Base-by-base conservation (phyloP, 2,329 filamentous ascomycete species). In the Diaporthe destruens region DNA sequence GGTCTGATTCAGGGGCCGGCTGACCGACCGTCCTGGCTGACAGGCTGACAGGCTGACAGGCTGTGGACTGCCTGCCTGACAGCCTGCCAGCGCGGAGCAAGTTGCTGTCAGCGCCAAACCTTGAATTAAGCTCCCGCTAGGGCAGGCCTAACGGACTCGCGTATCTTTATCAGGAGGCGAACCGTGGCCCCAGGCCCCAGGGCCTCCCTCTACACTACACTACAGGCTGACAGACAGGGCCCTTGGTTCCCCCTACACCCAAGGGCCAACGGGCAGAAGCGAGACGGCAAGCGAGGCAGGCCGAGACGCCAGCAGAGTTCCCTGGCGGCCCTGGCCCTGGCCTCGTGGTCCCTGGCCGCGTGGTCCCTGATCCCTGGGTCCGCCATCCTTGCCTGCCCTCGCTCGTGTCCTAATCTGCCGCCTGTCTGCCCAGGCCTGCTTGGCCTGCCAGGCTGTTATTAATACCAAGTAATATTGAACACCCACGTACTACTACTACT, bases 101-200 rank as follows among this genome's bases (percentile, higher is more conserved):
- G 29, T 5, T 29, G 36, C 12, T 39, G 36, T 36, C 32, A 42
- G 39, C 61, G 61, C 44, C 57, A 42, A 47, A 44, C 51, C 36
- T 59, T 56, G 63, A 69, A 72, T 69, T 73, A 74, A 71, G 69
- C 69, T 73, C 68, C 71, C 71, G 71, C 71, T 71, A 72, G 56
- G 53, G 55, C 36, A 57, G 55, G 56, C 69, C 69, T 71, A 59
- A 74, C 72, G 72, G 72, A 32, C 72, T 74, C 72, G 72, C 72
- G 72, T 72, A 74, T 74, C 72, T 74, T 42, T 63, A 57, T 56
- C 68, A 71, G 53, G 53, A 71, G 54, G 68, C 61, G 69, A 73
- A 69, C 66, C 53, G 69, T 54, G 70, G 67, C 61, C 72, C n/a
- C n/a, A n/a, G n/a, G n/a, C n/a, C n/a, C n/a, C n/a, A n/a, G n/a